Base-by-base conservation (phyloP, 768 basidiomycete genomes). In the Termitomyces sp. region DNA sequence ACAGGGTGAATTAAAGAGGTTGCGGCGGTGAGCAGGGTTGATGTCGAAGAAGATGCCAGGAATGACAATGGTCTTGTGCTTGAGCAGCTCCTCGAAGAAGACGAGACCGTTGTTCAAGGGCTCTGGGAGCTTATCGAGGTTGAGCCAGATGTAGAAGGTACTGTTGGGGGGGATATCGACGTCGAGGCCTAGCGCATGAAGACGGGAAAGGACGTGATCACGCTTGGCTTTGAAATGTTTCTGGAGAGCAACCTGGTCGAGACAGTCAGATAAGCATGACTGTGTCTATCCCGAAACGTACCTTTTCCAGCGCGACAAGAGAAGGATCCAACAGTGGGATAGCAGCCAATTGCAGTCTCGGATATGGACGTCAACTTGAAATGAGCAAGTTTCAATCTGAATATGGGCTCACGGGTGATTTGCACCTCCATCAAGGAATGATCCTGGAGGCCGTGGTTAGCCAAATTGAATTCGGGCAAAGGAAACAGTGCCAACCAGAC, bases 81-180 rank as follows among this genome's bases (percentile, higher is more conserved):
- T 96, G 51, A 96, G 77, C 43, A 93, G 75, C 70, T 94, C 93
- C 65, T 96, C 93, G 65, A 98, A 98, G 82, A 98, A 96, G 58
- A 90, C 88, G 64, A 97, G 73, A 19, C 94, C 94, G 64, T 91
- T 92, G 73, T 93, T 92, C 43, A 97, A 67, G 7, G 95, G 95
- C 5, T 82, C 62, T 9, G 91, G 88, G 45, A 97, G 78, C 53
- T 76, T 77, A 66, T 86, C 86, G 21, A 96, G 77, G 71, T 90
- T 90, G 56, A 95, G 80, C 93, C 95, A 97, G 66, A 97, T 84
- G 71, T 98, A 97, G 73, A 97, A 98, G 2, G 95, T 97, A 53
- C 85, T 84, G 19, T 74, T 74, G 6, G 91, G 93, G 41, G 88
- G 87, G 53, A 90, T 71, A 45, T 81, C 75, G 44, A 97, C 90